These are phyloP conservation scores for Golubevia pallescens DNA, from an alignment of 1,284 basidiomycete species.

Conservation along the genomic window DNA sequence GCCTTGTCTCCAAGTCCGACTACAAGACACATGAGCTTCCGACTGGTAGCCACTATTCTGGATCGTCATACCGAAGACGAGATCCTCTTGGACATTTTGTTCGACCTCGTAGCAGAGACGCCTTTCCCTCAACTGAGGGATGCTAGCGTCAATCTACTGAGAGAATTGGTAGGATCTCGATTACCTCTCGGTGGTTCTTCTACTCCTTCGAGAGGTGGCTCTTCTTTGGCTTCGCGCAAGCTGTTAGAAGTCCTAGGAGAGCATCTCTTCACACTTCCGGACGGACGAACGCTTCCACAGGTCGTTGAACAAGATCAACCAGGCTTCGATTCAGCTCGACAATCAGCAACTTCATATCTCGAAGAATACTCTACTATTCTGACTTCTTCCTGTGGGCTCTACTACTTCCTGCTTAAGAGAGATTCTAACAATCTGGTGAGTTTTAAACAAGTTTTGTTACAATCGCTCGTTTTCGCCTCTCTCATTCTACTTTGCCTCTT, in stretches of 20 bases:
- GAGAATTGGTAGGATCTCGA: background rate
- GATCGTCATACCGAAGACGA: constrained; percentile 8
- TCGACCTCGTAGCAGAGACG: constrained; percentile 24
- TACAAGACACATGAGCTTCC: constrained; percentile 25
- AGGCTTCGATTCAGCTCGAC: background rate
- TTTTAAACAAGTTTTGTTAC: too few relatives aligned
- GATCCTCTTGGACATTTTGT: constrained; percentile 13
- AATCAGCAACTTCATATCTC: background rate
- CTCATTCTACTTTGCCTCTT: too few relatives aligned
- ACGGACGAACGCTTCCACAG: background rate
- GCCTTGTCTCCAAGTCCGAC: constrained; percentile 29
- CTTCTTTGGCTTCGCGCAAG: background rate
- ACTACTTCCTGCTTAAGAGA: background rate
- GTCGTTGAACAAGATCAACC: background rate
- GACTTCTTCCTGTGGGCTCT: background rate
- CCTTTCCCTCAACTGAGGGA: constrained; percentile 38
- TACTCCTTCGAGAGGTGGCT: background rate
- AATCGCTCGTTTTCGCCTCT: too few relatives aligned
- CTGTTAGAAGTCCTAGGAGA: background rate
- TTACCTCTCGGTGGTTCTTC: background rate
- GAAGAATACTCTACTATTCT: background rate
- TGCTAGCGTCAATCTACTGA: constrained; percentile 20
- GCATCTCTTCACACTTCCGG: background rate
- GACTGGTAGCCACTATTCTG: constrained; percentile 23
- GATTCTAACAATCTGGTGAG: too few relatives aligned